A percentile compares a stretch with the other conserved stretches of the same genome.
These are phyloP conservation scores for Flagelloscypha sp. DNA, from an alignment of 768 basidiomycete genomes.

Conservation along the genomic window DNA sequence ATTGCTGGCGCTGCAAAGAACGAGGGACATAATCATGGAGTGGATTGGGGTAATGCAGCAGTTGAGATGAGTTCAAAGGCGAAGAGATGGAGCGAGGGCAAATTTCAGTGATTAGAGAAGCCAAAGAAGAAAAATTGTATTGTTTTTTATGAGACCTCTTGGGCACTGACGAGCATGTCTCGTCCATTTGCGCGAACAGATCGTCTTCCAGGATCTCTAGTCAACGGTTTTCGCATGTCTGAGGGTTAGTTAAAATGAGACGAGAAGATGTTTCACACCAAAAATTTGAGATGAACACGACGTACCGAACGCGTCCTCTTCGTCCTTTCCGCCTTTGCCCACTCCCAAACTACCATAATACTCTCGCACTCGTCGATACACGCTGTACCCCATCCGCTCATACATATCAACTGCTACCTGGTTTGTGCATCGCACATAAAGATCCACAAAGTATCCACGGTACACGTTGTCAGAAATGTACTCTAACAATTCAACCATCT, in stretches of 20 bases:
- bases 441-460: constrained; percentile 86
- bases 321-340: constrained; percentile 70
- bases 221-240: constrained; percentile 51
- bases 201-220: constrained; percentile 32
- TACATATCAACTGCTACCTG: constrained; percentile 83
- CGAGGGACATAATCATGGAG: constrained; percentile 94
- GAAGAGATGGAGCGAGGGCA: constrained; percentile 62
- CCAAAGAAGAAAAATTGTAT: neutral
- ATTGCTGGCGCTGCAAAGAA: constrained; percentile 56
- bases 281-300: too few species aligned
- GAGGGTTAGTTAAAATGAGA: constrained; percentile 1
- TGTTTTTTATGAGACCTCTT: constrained; percentile 26
- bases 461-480: constrained; percentile 74
- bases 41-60: constrained; percentile 95
- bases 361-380: constrained; percentile 83
- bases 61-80: constrained; percentile 81
- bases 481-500: constrained; percentile 84
- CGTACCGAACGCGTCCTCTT: constrained; percentile 89
- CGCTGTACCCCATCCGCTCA: constrained; percentile 87
- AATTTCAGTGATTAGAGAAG: constrained; percentile 31
- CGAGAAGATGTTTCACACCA: too few species aligned
- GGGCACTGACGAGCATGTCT: constrained; percentile 36
- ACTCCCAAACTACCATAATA: constrained; percentile 77
- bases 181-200: constrained; percentile 43
- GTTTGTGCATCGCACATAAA: constrained; percentile 91